These are phyloP conservation scores for Colletotrichum caudatum DNA, from an alignment of 2,329 filamentous ascomycete genomes.

Conservation along the genomic window DNA sequence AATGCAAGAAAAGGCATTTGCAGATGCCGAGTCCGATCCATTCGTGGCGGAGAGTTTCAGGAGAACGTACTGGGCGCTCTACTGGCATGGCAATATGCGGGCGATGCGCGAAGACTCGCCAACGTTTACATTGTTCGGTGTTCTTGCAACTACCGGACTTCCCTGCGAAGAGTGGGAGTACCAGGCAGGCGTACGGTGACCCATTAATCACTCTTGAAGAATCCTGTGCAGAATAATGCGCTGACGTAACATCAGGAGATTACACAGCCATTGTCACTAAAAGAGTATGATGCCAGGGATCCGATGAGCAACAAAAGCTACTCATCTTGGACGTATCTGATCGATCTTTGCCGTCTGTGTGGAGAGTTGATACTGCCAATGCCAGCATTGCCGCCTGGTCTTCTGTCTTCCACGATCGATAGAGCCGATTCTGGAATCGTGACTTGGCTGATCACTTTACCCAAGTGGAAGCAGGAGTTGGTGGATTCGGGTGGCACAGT, in stretches of 20 bases:
- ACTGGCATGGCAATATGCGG: constrained; percentile 47
- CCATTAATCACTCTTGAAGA: constrained; percentile 19
- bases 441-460: constrained; percentile 54
- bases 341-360: constrained; percentile 53
- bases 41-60: constrained; percentile 56
- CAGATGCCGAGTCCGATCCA: constrained; percentile 49
- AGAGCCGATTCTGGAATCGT: constrained; percentile 54
- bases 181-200: constrained; percentile 52
- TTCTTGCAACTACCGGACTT: constrained; percentile 51
- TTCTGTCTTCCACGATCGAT: constrained; percentile 45
- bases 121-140: constrained; percentile 47
- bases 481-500: constrained; percentile 52
- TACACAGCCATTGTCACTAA: constrained; percentile 49
- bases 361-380: constrained; percentile 49
- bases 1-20: constrained; percentile 51
- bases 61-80: constrained; percentile 57
- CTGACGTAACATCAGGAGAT: constrained; percentile 47
- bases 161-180: constrained; percentile 58
- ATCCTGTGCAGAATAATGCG: background rate
- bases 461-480: constrained; percentile 54
- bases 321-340: constrained; percentile 54
- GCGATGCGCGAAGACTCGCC: constrained; percentile 43
- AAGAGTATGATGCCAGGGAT: constrained; percentile 52
- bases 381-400: constrained; percentile 44
- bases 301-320: constrained; percentile 52